These are phyloP conservation scores for Colletotrichum lupini DNA, from an alignment of 2,329 filamentous ascomycete species.

Conservation along the genomic window DNA sequence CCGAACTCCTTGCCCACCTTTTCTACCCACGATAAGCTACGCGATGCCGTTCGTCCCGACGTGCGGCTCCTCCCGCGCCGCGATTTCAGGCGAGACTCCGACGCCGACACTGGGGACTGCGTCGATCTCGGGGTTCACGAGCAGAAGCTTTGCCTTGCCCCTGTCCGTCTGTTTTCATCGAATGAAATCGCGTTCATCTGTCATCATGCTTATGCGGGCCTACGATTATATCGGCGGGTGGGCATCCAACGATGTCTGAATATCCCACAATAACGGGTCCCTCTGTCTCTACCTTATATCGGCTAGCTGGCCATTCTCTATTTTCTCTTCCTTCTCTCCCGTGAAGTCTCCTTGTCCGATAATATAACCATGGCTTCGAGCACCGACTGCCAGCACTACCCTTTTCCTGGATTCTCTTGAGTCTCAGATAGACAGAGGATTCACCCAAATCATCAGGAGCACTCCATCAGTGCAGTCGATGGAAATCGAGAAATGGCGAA, in stretches of 20 bases:
- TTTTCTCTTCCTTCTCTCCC: not conserved
- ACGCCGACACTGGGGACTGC: not conserved
- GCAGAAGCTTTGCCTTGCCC: not conserved
- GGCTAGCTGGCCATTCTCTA: not conserved
- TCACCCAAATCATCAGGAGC: not conserved
- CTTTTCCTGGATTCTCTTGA: not conserved
- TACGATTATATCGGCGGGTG: not conserved
- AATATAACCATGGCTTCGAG: not conserved
- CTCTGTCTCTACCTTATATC: not conserved
- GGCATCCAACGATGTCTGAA: not conserved
- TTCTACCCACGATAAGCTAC: not conserved
- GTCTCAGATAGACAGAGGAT: not conserved
- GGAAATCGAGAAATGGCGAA: not conserved
- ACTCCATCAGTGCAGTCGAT: not conserved
- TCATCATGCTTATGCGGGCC: not conserved
- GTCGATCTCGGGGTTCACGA: not conserved
- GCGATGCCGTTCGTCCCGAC: constrained; percentile 26
- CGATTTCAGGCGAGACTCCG: not conserved
- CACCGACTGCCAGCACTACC: too few relatives aligned
- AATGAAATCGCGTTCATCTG: not conserved
- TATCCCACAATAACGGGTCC: not conserved
- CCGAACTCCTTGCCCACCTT: not conserved
- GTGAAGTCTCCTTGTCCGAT: not conserved
- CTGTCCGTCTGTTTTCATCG: not conserved
- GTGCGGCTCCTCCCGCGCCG: constrained; percentile 23